These are phyloP conservation scores for Strombidium stylifer DNA, from an alignment of 73 alveolate species.

Conservation along the genomic window DNA sequence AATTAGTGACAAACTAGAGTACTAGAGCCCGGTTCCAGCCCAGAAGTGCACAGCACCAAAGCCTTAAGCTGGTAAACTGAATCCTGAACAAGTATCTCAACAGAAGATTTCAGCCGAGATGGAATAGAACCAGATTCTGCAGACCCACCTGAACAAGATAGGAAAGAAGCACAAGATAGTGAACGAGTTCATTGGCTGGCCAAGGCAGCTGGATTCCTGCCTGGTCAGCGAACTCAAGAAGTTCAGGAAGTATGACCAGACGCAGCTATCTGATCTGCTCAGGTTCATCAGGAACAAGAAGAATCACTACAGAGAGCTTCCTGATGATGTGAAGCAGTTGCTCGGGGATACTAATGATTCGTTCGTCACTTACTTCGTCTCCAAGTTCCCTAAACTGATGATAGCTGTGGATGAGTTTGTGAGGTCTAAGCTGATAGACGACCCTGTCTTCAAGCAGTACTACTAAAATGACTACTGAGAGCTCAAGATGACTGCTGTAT, in stretches of 20 bases:
- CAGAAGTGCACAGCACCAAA: too few species aligned
- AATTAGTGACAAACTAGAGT: conserved; percentile 61
- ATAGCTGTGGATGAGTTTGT: conserved; percentile 42
- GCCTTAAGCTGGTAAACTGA: too few species aligned
- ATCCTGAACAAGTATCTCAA: too few species aligned
- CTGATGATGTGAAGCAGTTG: conserved; percentile 46
- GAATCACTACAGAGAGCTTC: conserved; percentile 65
- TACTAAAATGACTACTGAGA: too few species aligned
- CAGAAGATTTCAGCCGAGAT: too few species aligned
- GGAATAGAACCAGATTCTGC: conserved; percentile 3
- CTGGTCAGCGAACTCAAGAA: conserved; percentile 8
- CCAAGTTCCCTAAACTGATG: conserved; percentile 43
- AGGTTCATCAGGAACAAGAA: conserved; percentile 73
- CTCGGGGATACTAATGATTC: conserved; percentile 61
- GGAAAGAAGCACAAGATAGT: too few species aligned
- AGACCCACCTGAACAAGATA: too few species aligned
- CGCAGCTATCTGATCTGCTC: conserved; percentile 45
- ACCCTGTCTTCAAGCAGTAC: conserved; percentile 27
- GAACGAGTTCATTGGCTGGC: too few species aligned
- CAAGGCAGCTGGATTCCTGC: neutral
- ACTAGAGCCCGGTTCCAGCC: neutral
- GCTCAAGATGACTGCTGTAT: too few species aligned
- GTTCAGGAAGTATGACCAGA: conserved; percentile 52
- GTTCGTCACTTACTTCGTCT: conserved; percentile 38
- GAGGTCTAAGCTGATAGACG: conserved; percentile 12